Conservation (phyloP, 2,329 filamentous ascomycete species). For the Chalaropsis ovoidea region DNA sequence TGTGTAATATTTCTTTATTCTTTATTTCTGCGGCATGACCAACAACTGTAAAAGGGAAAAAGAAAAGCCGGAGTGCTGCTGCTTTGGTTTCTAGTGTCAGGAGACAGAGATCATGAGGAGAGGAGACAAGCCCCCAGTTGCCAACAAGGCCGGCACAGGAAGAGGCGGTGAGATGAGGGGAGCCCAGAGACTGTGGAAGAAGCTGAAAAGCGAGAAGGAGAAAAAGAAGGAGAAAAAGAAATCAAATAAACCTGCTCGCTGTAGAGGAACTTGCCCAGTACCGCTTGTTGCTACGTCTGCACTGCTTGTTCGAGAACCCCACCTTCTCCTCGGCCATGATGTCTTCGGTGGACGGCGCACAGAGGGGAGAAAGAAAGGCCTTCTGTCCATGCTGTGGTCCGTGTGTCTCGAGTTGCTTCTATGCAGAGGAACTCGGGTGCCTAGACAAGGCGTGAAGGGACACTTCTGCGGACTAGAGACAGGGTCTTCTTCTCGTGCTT, state of each 20-base stretch:
- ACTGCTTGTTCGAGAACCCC: not conserved
- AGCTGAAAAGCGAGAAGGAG: not conserved
- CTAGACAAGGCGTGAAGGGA: not conserved
- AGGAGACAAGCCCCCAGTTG: not conserved
- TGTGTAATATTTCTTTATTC: not conserved
- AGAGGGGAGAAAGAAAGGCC: not conserved
- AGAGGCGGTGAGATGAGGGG: not conserved
- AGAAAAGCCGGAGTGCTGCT: not conserved
- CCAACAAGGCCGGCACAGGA: slow-evolving; percentile 1
- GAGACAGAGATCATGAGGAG: not conserved
- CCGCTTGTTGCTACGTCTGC: not conserved
- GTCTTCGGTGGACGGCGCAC: not conserved
- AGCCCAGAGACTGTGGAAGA: not conserved
- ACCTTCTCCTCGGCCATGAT: not conserved
- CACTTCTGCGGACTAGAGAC: no score
- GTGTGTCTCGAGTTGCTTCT: slow-evolving; percentile 1
- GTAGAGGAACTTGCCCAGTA: not conserved
- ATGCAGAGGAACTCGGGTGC: not conserved
- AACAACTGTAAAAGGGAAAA: not conserved
- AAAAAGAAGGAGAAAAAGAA: not conserved
- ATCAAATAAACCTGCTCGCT: not conserved
- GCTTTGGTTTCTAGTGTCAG: not conserved
- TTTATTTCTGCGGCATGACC: not conserved
- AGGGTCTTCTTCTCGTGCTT: not conserved
- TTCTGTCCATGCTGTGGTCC: not conserved